phyloP scores from a whole-genome alignment of 768 basidiomycete species.

The Tulasnella sp. region DNA sequence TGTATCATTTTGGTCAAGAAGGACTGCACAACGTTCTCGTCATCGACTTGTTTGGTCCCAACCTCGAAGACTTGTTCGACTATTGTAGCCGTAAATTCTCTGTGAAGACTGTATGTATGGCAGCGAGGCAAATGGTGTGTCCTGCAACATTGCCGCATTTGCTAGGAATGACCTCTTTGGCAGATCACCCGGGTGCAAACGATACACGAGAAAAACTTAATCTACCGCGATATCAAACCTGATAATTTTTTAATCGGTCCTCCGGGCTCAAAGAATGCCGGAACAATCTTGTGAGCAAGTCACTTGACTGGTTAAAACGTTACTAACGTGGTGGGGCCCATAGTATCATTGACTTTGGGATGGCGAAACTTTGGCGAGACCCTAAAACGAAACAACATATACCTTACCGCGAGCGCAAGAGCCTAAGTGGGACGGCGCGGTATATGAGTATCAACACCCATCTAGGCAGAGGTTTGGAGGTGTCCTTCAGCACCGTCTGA shows the following conservation, averaged over 20 bases:
- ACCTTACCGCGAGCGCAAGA: conserved; percentile 96
- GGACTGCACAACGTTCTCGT: conserved; percentile 81
- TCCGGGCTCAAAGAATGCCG: conserved; percentile 79
- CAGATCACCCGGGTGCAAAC: conserved; percentile 92
- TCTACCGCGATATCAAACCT: conserved; percentile 99
- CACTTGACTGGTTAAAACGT: too few relatives aligned
- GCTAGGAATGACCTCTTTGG: neutral
- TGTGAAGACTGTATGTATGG: conserved; percentile 98
- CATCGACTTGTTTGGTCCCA: conserved; percentile 87
- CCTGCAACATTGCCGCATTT: neutral
- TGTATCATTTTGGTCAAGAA: conserved; percentile 97
- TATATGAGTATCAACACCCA: conserved; percentile 99
- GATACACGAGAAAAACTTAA: conserved; percentile 98
- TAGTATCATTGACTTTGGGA: conserved; percentile 81
- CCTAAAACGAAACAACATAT: conserved; percentile 99
- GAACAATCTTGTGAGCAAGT: conserved; percentile 44
- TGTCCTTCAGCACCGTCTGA: conserved; percentile 5
- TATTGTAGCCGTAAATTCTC: conserved; percentile 69
- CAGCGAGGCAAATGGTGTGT: conserved; percentile 90
- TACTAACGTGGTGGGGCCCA: too few relatives aligned
- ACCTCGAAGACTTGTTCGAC: conserved; percentile 94
- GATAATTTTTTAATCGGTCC: conserved; percentile 98
- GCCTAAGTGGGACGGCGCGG: conserved; percentile 89
- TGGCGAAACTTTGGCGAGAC: conserved; percentile 99
- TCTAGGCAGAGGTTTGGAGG: conserved; percentile 71